phyloP scores from a whole-genome alignment of 495 filamentous ascomycete genomes.

The Echria macrotheca region DNA sequence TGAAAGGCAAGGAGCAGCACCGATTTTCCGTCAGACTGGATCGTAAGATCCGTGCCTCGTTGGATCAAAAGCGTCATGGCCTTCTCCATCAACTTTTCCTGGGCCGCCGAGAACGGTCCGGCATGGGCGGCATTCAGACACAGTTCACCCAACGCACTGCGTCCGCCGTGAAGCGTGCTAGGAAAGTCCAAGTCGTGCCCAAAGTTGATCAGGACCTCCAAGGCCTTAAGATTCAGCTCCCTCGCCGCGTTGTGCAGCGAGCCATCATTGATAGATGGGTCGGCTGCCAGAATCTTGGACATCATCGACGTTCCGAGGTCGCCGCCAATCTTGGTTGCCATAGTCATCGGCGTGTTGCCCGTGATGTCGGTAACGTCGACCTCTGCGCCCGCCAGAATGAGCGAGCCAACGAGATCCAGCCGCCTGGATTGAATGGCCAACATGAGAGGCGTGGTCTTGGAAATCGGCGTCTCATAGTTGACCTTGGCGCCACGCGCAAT shows the following conservation, averaged over 20 bases:
- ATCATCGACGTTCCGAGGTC: constrained; percentile 41
- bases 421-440: constrained; percentile 38
- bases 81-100: constrained; percentile 44
- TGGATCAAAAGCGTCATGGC: constrained; percentile 39
- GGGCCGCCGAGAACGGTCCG: constrained; percentile 28
- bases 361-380: constrained; percentile 38
- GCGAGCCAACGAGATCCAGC: constrained; percentile 36
- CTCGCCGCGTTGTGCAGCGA: constrained; percentile 46
- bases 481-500: constrained; percentile 41
- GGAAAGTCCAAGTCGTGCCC: constrained; percentile 46
- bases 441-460: constrained; percentile 45
- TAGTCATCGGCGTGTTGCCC: constrained; percentile 42
- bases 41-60: constrained; percentile 34
- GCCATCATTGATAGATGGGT: constrained; percentile 43
- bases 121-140: constrained; percentile 40
- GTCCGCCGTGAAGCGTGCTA: constrained; percentile 41
- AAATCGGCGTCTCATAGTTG: constrained; percentile 38
- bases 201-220: constrained; percentile 39
- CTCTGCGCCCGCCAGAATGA: constrained; percentile 42
- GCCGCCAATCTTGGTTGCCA: constrained; percentile 44
- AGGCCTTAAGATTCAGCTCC: constrained; percentile 38
- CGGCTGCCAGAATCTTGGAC: constrained; percentile 39
- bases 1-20: constrained; percentile 41
- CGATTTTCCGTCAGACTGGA: constrained; percentile 41
- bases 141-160: constrained; percentile 44